A percentile compares a stretch with the other conserved stretches of the same genome.
Conservation (phyloP, 306 rosid genomes). For the Malus sylvestris region DNA sequence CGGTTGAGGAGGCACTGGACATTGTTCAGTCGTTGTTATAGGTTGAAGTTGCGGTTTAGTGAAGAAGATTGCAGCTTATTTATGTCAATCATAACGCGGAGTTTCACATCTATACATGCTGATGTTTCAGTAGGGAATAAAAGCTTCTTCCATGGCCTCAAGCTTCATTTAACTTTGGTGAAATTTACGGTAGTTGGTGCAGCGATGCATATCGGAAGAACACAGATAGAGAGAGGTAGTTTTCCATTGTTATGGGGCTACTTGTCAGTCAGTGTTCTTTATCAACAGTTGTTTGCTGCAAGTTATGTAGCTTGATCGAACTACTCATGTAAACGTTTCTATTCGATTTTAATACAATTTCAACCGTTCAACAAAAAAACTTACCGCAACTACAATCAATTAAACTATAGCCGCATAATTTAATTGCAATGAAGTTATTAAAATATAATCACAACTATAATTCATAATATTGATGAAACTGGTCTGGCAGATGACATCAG, state of each 20-base stretch:
- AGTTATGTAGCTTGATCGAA: background rate
- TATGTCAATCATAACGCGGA: background rate
- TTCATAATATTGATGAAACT: background rate
- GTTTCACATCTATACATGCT: background rate
- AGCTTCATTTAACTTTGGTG: background rate
- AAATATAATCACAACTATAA: background rate
- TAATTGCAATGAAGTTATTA: background rate
- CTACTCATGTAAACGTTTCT: background rate
- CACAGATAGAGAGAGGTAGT: background rate
- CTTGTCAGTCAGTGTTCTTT: background rate
- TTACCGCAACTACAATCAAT: background rate
- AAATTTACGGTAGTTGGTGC: background rate
- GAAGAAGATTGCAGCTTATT: background rate
- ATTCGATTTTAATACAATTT: too few relatives aligned
- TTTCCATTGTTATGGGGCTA: background rate
- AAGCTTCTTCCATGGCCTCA: background rate
- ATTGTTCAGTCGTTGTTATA: slow-evolving; percentile 49
- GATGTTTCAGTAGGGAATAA: background rate
- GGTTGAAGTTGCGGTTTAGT: slow-evolving; percentile 30
- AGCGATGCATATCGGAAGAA: background rate
- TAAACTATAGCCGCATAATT: background rate
- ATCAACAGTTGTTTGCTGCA: background rate
- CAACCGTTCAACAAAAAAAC: too few relatives aligned
- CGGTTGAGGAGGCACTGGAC: slow-evolving; percentile 78
- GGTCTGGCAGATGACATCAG: background rate